Evolutionary conservation across 768 basidiomycete species (phyloP), one percentile per base, ranked within the genome.

Genomic region (Tephrocybe sp.): DNA sequence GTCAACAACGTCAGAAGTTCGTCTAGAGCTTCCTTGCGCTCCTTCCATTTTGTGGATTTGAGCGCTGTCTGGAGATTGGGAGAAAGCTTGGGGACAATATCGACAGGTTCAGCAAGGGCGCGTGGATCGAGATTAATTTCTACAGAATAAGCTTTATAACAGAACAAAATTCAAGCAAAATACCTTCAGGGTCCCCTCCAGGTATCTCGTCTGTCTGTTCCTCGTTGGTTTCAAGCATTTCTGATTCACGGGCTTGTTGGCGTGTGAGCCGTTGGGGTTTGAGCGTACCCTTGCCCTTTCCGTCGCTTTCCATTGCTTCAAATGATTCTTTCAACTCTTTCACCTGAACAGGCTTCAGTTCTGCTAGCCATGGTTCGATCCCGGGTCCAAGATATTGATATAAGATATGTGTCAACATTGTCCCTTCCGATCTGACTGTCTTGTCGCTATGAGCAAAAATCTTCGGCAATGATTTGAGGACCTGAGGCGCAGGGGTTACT

Each of bases 1-100:
- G 79, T 79, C 24, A 98, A 68, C 29, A 91, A 68, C 2, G 79
- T 78, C 38, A 83, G 74, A 19, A 95, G 75, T 22, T 91, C 91
- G 55, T 97, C 94, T 25, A 98, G 72, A 2, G 81, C 88, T 59
- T 94, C 90, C 62, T 97, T 94, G 33, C 92, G 82, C 57, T 99
- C 97, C 62, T 99, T 98, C 97, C 97, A 99, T 68, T 98, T 97
- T 0, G 91, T 83, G 3, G 97, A 98, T 19, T 84, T 79, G 42
- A 99, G 75, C 43, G 78, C 73, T 2, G 83, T 73, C 50, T 89
- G 82, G 52, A 97, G 74, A 48, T 84, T 84, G 2, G 80, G 64
- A 0, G 97, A 88, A 36, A 97, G 75, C 55, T 86, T 86, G 2
- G 82, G 66, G 18, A 85, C 73, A 47, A 97, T 83, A 61, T 94